These are phyloP conservation scores for Xylariaceae sp. DNA, from an alignment of 2,329 filamentous ascomycete species.

Conservation along the genomic window DNA sequence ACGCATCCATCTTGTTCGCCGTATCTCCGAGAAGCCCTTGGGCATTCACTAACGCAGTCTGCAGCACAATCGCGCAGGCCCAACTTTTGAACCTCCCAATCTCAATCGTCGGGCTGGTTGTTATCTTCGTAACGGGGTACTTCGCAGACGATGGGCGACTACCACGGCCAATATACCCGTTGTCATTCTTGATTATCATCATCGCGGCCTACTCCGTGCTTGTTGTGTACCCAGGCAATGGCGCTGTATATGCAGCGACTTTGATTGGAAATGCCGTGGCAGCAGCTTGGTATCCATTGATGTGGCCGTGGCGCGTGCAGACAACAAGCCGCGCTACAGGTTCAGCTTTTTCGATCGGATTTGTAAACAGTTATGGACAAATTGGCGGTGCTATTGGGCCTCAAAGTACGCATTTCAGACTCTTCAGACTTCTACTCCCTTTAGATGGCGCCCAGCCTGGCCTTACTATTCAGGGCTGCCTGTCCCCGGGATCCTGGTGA, in stretches of 20 bases:
- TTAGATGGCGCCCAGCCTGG: neutral
- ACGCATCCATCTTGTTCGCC: conserved; percentile 12
- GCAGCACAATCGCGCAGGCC: conserved; percentile 41
- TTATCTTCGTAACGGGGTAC: conserved; percentile 41
- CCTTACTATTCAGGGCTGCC: neutral
- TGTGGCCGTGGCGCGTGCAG: conserved; percentile 51
- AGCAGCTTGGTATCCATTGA: conserved; percentile 44
- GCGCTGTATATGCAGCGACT: conserved; percentile 45
- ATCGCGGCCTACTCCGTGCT: conserved; percentile 44
- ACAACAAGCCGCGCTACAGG: conserved; percentile 44
- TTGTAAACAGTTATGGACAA: conserved; percentile 48
- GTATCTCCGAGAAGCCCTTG: neutral
- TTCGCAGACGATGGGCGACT: conserved; percentile 41
- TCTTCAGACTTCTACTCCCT: neutral
- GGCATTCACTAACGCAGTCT: neutral
- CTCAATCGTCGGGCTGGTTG: conserved; percentile 38
- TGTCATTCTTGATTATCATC: conserved; percentile 41
- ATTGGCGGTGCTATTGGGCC: conserved; percentile 46
- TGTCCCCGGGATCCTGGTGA: neutral
- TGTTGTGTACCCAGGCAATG: conserved; percentile 42
- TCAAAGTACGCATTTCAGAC: conserved; percentile 30
- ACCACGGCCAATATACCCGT: conserved; percentile 42
- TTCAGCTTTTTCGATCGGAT: conserved; percentile 48
- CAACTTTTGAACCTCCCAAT: conserved; percentile 49
- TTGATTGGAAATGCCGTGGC: conserved; percentile 42